Evolutionary conservation across 768 basidiomycete genomes (phyloP), one percentile per base, ranked within the genome.

Genomic region (Xerocomellus chrysenteron): DNA sequence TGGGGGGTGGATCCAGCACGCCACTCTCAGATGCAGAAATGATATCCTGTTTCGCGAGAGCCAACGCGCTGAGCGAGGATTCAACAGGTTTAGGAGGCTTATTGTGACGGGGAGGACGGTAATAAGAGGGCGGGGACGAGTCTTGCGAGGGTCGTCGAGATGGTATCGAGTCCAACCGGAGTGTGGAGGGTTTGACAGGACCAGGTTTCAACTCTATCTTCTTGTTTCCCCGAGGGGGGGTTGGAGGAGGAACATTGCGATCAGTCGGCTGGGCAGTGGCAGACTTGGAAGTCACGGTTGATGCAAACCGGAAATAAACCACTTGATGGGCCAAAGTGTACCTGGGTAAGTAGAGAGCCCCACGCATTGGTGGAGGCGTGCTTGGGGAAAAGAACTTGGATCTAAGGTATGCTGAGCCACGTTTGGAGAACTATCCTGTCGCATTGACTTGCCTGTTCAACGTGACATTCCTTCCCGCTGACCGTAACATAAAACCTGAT

Each of bases 21-120:
- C 90, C 91, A 54, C 86, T 86, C 13, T 79, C 75, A 50, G 80
- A 77, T 35, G 91, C 91, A 47, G 86, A 80, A 24, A 77, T 75
- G 28, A 88, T 78, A 65, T 90, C 90, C 42, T 81, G 77, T 55
- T 82, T 80, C 7, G 83, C 80, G 5, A 77, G 76, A 50, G 86
- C 79, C 26, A 84, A 77, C 8, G 81, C 53, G 36, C 56, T 63
- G 30, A 66, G 57, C 21, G 56, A 56, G 30, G 58, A 67, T 61
- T 59, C 63, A 33, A 63, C 26, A 7, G 62, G 52, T 35, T 43
- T 54, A 19, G 56, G 68, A 58, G 41, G 69, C 54, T 52, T 63
- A 52, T 2, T 56, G 51, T 63, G 68, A 36, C 56, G 67, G 21
- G 68, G 66, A 37, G 68, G 56, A 13, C 65, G 67, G 47, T 71